Evolutionary conservation across 331 rosid genomes (phyloP).

Genomic region (Dryas integrifolia): DNA sequence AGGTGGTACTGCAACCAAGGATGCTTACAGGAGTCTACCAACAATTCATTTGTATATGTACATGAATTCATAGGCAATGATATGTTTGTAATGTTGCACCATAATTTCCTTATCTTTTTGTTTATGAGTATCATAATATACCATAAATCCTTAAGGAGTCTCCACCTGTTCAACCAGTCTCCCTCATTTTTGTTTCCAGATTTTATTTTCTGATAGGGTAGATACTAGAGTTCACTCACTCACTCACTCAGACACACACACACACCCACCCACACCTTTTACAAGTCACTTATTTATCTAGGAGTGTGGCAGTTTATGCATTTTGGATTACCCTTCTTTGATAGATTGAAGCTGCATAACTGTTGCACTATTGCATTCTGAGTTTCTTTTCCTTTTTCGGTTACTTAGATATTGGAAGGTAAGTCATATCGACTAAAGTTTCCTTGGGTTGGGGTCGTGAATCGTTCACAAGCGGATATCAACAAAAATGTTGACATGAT

Average conservation of each 20-base stretch:
- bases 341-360: not conserved
- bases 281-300: not conserved
- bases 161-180: not conserved
- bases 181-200: not conserved
- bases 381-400: slow-evolving; percentile 9
- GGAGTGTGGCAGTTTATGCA: not conserved
- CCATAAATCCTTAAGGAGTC: not conserved
- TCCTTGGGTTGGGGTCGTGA: slow-evolving; percentile 95
- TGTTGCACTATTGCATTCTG: slow-evolving; percentile 4
- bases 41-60: too few relatives aligned
- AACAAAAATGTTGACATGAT: slow-evolving; percentile 97
- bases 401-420: slow-evolving; percentile 75
- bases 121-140: not conserved
- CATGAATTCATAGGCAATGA: not conserved
- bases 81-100: not conserved
- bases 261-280: not conserved
- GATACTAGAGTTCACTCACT: not conserved
- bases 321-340: not conserved
- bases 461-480: slow-evolving; percentile 86
- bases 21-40: too few relatives aligned
- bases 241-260: not conserved
- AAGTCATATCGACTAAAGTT: slow-evolving; percentile 69
- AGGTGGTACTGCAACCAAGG: too few relatives aligned
- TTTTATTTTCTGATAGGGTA: not conserved
- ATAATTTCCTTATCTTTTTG: too few relatives aligned